Percentiles rank a stretch among this genome's conserved stretches.
Evolutionary conservation across 441 rosid species (phyloP).

Genomic region (Mallotus repandus): DNA sequence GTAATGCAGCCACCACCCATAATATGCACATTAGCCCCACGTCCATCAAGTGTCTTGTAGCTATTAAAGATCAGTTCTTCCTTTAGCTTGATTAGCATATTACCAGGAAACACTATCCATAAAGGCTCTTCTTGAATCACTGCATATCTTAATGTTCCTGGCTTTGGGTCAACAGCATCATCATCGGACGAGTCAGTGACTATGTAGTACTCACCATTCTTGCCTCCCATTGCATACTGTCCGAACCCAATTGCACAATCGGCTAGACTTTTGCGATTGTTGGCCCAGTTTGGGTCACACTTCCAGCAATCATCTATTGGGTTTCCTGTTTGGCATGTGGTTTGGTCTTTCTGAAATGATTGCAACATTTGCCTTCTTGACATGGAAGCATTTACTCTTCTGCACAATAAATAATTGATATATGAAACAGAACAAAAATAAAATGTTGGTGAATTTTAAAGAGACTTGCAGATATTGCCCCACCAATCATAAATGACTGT

Average conservation of each 20-base stretch:
- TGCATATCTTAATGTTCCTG: constrained; percentile 87
- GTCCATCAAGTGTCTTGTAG: constrained; percentile 87
- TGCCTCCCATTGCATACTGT: constrained; percentile 88
- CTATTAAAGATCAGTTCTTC: constrained; percentile 90
- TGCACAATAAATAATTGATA: constrained; percentile 25
- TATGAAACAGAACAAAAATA: not conserved
- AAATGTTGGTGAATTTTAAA: not conserved
- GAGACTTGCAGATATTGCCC: not conserved
- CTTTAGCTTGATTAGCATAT: constrained; percentile 71
- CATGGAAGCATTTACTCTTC: constrained; percentile 75
- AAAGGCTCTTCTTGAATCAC: constrained; percentile 85
- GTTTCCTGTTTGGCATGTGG: constrained; percentile 69
- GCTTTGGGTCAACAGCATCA: constrained; percentile 72
- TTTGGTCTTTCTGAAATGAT: constrained; percentile 33
- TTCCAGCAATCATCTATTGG: constrained; percentile 98
- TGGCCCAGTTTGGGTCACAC: constrained; percentile 92
- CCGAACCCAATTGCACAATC: constrained; percentile 96
- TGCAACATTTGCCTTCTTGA: constrained; percentile 64
- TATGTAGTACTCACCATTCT: constrained; percentile 71
- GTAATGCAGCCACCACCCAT: constrained; percentile 94
- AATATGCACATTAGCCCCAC: constrained; percentile 90
- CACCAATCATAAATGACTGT: constrained; percentile 9
- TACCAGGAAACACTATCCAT: constrained; percentile 88
- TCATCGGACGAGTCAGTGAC: constrained; percentile 85
- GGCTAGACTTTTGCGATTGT: constrained; percentile 76